These are phyloP conservation scores for Bolboschoenoplectus hybrid DNA, from an alignment of 202 grass and related monocot genomes.

Conservation along the genomic window DNA sequence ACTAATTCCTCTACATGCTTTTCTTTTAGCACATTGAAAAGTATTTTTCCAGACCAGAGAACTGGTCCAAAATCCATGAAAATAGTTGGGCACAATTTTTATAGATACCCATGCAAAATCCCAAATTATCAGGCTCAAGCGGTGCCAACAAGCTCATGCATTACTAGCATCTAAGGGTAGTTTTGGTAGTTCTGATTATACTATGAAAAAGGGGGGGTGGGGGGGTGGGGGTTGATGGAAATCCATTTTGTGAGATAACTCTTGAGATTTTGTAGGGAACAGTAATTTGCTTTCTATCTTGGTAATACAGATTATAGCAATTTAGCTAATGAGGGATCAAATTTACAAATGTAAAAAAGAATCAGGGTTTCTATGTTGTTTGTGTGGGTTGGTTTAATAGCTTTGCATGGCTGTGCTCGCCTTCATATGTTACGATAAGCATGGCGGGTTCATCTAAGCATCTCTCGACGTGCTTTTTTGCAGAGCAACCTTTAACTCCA, in stretches of 20 bases:
- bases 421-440: slow-evolving; percentile 95
- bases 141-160: neutral
- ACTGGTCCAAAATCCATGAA: slow-evolving; percentile 19
- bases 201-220: neutral
- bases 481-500: slow-evolving; percentile 86
- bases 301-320: neutral
- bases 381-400: slow-evolving; percentile 55
- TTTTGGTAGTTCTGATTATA: neutral
- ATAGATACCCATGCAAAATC: slow-evolving; percentile 7
- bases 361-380: slow-evolving; percentile 36
- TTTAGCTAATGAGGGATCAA: neutral
- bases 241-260: neutral
- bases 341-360: neutral
- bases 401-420: slow-evolving; percentile 89
- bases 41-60: neutral
- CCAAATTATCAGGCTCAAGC: slow-evolving; percentile 6
- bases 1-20: slow-evolving; percentile 1
- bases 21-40: neutral
- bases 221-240: neutral
- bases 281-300: neutral
- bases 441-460: slow-evolving; percentile 71
- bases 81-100: neutral
- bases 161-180: neutral
- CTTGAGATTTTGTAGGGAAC: neutral
- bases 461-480: slow-evolving; percentile 94